Evolutionary conservation across 192 early-diverging fungal genomes (phyloP).

Genomic region (Entomortierella beljakovae): DNA sequence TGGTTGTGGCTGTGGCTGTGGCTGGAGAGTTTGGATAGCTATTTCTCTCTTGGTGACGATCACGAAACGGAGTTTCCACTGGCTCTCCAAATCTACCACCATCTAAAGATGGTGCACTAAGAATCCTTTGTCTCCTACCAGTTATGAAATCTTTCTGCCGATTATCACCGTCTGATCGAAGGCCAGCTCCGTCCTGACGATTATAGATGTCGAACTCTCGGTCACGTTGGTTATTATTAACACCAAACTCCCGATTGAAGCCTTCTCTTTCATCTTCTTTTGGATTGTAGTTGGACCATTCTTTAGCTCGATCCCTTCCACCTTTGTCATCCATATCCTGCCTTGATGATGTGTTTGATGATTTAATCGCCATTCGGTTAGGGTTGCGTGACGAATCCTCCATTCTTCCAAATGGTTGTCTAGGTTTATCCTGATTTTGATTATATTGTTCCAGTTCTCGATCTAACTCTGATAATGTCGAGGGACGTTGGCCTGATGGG

Average conservation of each 20-base stretch:
- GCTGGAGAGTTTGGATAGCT: conserved; percentile 11
- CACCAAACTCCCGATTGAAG: not conserved
- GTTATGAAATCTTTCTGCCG: not conserved
- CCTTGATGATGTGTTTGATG: not conserved
- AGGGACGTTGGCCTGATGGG: conserved; percentile 13
- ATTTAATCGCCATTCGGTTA: not conserved
- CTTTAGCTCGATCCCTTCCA: conserved; percentile 1
- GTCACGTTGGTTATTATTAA: conserved; percentile 4
- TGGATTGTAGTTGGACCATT: not conserved
- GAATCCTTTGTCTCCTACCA: conserved; percentile 25
- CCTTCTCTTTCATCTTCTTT: conserved; percentile 3
- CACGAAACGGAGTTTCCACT: not conserved
- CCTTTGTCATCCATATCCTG: not conserved
- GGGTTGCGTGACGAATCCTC: not conserved
- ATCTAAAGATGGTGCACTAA: conserved; percentile 17
- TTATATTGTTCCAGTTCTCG: conserved; percentile 29
- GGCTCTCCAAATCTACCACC: conserved; percentile 2
- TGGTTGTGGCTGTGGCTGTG: not conserved
- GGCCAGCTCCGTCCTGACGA: conserved; percentile 12
- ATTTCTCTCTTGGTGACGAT: conserved; percentile 6
- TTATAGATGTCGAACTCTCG: conserved; percentile 12
- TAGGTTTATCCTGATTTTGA: conserved; percentile 28
- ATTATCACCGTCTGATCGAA: conserved; percentile 15
- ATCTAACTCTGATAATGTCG: conserved; percentile 24
- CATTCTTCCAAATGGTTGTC: conserved; percentile 1